Base-by-base conservation (phyloP, 352 stramenopile genomes). In the Globisporangium mamillatum region DNA sequence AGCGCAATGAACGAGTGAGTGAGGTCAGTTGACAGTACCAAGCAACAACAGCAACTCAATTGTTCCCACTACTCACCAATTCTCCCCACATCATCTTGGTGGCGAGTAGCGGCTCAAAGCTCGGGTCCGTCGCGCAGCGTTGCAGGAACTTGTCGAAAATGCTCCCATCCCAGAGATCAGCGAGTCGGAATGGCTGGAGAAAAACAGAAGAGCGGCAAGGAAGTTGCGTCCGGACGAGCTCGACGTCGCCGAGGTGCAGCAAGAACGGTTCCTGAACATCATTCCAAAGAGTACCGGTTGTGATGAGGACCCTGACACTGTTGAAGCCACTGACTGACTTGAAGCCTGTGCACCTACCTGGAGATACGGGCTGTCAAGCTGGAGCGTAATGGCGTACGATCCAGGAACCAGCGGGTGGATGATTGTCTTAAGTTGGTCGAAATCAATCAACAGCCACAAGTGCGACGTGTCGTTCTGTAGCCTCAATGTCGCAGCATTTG, bases 71-170 rank as follows among this genome's bases (percentile, higher is more conserved):
- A 8, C 71, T 58, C 36, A 81, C 76, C 48, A 69, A 62, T 75
- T 89, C 77, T 20, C 70, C 73, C 48, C 75, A 79, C 16, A 70
- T 67, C n/a, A 89, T 52, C 2, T 79, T 74, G 1, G 61, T 71
- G 32, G 66, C 64, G 38, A 82, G 54, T 18, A 71, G 46, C 2
- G 38, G 36, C 29, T 80, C 75, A 53, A 79, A 85, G 9, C 18
- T 70, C 22, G 70, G 64, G 36, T 87, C 69, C 18, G 48, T 32
- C 0, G 75, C 75, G 22, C 69, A 82, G n/a, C 67, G 63, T 1
- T 63, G 54, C 9, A 72, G 14, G 44, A 76, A 75, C 67, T 75
- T 76, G 29, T 54, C 34, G 46, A 73, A 61, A 4, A 74, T n/a
- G 52, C n/a, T 62, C 2, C 66, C 69, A n/a, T 70, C 41, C 69